phyloP scores from a whole-genome alignment of 2,329 filamentous ascomycete species.

The Didymella arachidicola region DNA sequence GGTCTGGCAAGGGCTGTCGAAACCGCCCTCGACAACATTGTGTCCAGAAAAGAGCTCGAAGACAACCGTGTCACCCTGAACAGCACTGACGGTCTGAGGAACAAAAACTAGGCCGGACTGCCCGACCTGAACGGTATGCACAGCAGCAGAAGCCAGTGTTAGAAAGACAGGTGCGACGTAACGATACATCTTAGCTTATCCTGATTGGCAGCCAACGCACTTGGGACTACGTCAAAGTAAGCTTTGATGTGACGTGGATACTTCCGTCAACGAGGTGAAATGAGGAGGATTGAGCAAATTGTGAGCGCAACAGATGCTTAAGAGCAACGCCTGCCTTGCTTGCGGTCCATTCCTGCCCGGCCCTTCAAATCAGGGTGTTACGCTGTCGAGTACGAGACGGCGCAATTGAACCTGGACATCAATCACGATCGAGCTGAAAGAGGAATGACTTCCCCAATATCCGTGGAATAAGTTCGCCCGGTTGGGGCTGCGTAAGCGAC shows the following conservation, averaged over 20 bases:
- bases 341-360: slow-evolving; percentile 7
- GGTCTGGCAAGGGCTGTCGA: slow-evolving; percentile 24
- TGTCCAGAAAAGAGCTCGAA: slow-evolving; percentile 27
- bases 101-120: slow-evolving; percentile 13
- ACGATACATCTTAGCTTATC: slow-evolving; percentile 1
- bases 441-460: background rate
- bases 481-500: slow-evolving; percentile 12
- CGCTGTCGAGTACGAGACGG: background rate
- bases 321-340: background rate
- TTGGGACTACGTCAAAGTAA: background rate
- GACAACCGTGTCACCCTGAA: slow-evolving; percentile 26
- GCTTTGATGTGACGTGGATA: background rate
- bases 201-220: background rate
- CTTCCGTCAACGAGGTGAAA: background rate
- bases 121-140: slow-evolving; percentile 30
- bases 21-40: slow-evolving; percentile 25
- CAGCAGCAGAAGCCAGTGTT: slow-evolving; percentile 16
- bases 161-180: slow-evolving; percentile 3
- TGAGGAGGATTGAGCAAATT: slow-evolving; percentile 11
- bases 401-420: background rate
- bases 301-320: slow-evolving; percentile 3
- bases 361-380: slow-evolving; percentile 2
- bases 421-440: slow-evolving; percentile 6
- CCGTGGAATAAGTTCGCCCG: slow-evolving; percentile 4
- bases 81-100: slow-evolving; percentile 24